A percentile compares a stretch with the other conserved stretches of the same genome.
Evolutionary conservation across 2,329 filamentous ascomycete genomes (phyloP).

Genomic region (Trichophyton benhamiae): DNA sequence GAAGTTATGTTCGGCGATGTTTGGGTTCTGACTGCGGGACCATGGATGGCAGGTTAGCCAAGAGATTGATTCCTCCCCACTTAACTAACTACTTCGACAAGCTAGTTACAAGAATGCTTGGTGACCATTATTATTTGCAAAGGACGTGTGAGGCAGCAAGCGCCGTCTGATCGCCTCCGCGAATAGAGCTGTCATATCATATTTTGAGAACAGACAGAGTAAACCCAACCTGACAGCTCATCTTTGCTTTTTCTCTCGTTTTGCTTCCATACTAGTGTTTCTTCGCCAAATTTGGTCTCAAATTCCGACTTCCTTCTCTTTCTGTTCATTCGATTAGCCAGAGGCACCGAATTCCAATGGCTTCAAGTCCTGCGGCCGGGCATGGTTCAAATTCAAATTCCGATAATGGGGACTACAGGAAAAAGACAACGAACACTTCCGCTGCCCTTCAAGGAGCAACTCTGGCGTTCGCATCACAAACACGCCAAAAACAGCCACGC

Average conservation of each 20-base stretch:
- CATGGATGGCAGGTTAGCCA: background rate
- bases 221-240: background rate
- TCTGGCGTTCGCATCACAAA: slow-evolving; percentile 23
- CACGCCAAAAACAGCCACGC: background rate
- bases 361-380: background rate
- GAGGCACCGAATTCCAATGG: slow-evolving; percentile 1
- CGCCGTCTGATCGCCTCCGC: background rate
- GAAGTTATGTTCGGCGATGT: background rate
- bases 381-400: slow-evolving; percentile 2
- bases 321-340: background rate
- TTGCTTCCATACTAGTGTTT: background rate
- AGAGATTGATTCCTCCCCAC: background rate
- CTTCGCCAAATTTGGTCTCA: background rate
- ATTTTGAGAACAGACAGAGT: background rate
- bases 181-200: background rate
- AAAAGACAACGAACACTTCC: slow-evolving; percentile 5
- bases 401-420: background rate
- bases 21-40: background rate
- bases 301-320: background rate
- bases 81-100: background rate
- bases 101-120: background rate
- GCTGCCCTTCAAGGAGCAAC: slow-evolving; percentile 28
- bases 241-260: background rate
- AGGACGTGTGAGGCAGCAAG: background rate
- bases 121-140: background rate